Conservation (phyloP, 2,329 filamentous ascomycete genomes). For the Whalleya microplaca region DNA sequence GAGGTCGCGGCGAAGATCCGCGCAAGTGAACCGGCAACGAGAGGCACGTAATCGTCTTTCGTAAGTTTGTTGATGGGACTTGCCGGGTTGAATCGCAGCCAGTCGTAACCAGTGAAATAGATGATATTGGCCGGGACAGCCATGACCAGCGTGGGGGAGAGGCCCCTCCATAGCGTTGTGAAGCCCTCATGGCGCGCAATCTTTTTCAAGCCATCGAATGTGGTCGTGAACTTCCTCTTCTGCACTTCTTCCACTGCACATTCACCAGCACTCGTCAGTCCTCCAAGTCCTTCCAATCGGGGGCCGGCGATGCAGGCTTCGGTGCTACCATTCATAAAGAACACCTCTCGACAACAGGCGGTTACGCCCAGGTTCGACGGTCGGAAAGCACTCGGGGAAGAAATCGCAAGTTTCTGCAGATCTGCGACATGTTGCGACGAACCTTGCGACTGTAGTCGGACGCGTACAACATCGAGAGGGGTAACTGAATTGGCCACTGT, state of each 20-base stretch:
- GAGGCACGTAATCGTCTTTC: slow-evolving; percentile 74
- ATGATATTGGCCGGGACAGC: slow-evolving; percentile 94
- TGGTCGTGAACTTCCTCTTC: slow-evolving; percentile 83
- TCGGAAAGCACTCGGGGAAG: slow-evolving; percentile 69
- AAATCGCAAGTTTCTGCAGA: slow-evolving; percentile 59
- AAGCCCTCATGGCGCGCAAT: slow-evolving; percentile 93
- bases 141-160: slow-evolving; percentile 95
- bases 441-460: slow-evolving; percentile 85
- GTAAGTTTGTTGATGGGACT: slow-evolving; percentile 71
- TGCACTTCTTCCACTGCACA: slow-evolving; percentile 90
- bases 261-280: slow-evolving; percentile 55
- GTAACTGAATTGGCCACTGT: slow-evolving; percentile 65
- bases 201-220: slow-evolving; percentile 88
- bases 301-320: slow-evolving; percentile 79
- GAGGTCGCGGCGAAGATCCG: slow-evolving; percentile 79
- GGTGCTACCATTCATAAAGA: slow-evolving; percentile 87
- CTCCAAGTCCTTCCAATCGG: slow-evolving; percentile 51
- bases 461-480: slow-evolving; percentile 93
- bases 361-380: slow-evolving; percentile 85
- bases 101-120: slow-evolving; percentile 98
- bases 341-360: slow-evolving; percentile 94
- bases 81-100: slow-evolving; percentile 73
- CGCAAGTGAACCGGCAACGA: slow-evolving; percentile 79
- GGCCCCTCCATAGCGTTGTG: slow-evolving; percentile 84
- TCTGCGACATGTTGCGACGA: slow-evolving; percentile 53